Base-by-base conservation (phyloP, 148 eudicot genomes). In the Oxyria digyna region DNA sequence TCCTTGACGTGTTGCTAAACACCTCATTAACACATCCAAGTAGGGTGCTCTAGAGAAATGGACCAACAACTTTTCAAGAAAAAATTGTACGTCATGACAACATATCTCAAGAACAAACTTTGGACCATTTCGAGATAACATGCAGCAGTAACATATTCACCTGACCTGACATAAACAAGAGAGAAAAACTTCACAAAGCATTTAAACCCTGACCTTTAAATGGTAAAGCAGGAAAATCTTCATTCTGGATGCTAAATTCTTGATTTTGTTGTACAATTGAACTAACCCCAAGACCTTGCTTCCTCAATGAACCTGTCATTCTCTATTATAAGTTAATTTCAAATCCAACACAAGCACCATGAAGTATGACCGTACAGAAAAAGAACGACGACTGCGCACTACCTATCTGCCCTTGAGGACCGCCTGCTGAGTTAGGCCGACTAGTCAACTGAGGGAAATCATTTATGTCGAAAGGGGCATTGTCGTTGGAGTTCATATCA, bases 221-320 rank as follows among this genome's bases (percentile, higher is more conserved):
- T 74, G 98, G 98, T 71, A 94, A 84, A 14, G 97, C 98, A 33
- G 98, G 98, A 80, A 94, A 94, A 82, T 94, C 98, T 85, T 94
- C 98, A 75, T 85, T 90, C 76, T 94, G 98, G 74, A 94, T 94
- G 76, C 98, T 90, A 78, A 94, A 94, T 74, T 94, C 98, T 75
- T 90, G 98, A 77, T 90, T 94, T 78, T 86, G 97, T 70, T 94
- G 98, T 67, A 87, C 96, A 73, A 93, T 86, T 45, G 98, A 91
- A 78, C 96, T 85, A 72, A 88, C 88, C 29, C 95, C 95, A 76
- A 90, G 96, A 43, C 98, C 95, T 80, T 88, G 90, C 74, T 94
- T 94, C 52, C 97, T 84, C 74, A 94, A 74, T 6, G 96, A 83
- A 72, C 97, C 98, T 94, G 80, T 50, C 78, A 82, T 67, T 62